Conservation (phyloP, 345 rosid genomes). For the Aethionema arabicum region DNA sequence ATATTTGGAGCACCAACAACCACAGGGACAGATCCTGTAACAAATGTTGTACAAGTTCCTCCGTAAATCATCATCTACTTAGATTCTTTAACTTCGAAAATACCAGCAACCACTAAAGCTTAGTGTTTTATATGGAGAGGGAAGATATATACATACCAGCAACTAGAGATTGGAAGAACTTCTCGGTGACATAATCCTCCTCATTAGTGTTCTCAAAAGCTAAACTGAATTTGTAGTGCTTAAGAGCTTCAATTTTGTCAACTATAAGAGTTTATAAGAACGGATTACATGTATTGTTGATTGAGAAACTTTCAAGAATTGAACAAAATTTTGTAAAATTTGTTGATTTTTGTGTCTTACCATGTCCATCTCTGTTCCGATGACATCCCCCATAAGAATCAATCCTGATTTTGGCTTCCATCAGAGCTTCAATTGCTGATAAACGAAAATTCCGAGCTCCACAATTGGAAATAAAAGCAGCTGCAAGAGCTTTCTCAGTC, state of each 20-base stretch:
- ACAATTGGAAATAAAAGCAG: constrained; percentile 96
- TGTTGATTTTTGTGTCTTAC: constrained; percentile 33
- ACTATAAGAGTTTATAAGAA: constrained; percentile 45
- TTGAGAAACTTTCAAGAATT: too few relatives aligned
- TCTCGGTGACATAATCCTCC: constrained; percentile 97
- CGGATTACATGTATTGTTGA: background rate
- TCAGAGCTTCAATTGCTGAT: constrained; percentile 80
- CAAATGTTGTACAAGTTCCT: background rate
- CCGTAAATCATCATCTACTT: too few relatives aligned
- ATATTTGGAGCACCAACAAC: constrained; percentile 94
- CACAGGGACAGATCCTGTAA: constrained; percentile 79
- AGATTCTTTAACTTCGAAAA: too few relatives aligned
- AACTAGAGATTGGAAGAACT: constrained; percentile 89
- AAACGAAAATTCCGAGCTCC: constrained; percentile 86
- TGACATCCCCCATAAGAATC: constrained; percentile 96
- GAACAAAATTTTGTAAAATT: background rate
- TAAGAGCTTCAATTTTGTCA: constrained; percentile 84
- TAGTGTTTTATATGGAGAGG: background rate
- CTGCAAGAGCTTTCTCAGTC: constrained; percentile 81
- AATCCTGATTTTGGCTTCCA: constrained; percentile 52
- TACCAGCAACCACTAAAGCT: too few relatives aligned
- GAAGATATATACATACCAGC: constrained; percentile 56
- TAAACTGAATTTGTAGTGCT: constrained; percentile 83
- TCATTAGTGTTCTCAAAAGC: constrained; percentile 98
- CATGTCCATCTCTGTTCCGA: constrained; percentile 73